A percentile compares a stretch with the other conserved stretches of the same genome.
phyloP scores from a whole-genome alignment of 2,329 filamentous ascomycete species.

The Monilinia laxa region DNA sequence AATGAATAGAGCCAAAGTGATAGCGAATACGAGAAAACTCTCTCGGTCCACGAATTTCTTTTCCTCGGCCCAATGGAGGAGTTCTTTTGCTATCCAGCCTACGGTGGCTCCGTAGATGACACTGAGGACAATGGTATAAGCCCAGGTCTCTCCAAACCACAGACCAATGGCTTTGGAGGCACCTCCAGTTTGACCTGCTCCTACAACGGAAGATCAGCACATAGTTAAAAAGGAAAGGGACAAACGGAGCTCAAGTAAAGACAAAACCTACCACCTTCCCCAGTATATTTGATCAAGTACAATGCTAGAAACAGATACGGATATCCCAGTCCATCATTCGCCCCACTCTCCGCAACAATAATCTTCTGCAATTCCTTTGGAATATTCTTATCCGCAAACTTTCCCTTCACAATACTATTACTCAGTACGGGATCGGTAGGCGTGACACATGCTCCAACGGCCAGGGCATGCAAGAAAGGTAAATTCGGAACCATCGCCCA shows the following conservation, averaged over 20 bases:
- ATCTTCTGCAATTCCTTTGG: constrained; percentile 78
- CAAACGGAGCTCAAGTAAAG: constrained; percentile 23
- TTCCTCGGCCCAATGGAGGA: constrained; percentile 82
- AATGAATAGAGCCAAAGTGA: constrained; percentile 82
- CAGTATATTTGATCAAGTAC: constrained; percentile 77
- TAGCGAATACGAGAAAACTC: constrained; percentile 55
- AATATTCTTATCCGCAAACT: constrained; percentile 88
- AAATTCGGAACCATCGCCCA: constrained; percentile 74
- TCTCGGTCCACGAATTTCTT: constrained; percentile 60
- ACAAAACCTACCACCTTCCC: constrained; percentile 51
- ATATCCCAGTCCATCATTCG: constrained; percentile 83
- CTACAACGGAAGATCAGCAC: constrained; percentile 1
- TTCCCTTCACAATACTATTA: constrained; percentile 89
- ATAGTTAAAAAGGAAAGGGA: not conserved
- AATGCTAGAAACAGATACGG: constrained; percentile 84
- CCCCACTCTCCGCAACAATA: constrained; percentile 76
- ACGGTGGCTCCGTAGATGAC: constrained; percentile 73
- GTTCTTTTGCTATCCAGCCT: constrained; percentile 77
- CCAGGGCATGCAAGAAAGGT: constrained; percentile 74
- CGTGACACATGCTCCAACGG: constrained; percentile 82
- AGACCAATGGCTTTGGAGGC: constrained; percentile 65
- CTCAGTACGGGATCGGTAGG: constrained; percentile 87
- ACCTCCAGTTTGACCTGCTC: constrained; percentile 53
- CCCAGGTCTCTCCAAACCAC: constrained; percentile 86
- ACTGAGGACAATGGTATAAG: constrained; percentile 78